Conservation (phyloP, 2,329 filamentous ascomycete species). For the Sphaceloma murrayae region DNA sequence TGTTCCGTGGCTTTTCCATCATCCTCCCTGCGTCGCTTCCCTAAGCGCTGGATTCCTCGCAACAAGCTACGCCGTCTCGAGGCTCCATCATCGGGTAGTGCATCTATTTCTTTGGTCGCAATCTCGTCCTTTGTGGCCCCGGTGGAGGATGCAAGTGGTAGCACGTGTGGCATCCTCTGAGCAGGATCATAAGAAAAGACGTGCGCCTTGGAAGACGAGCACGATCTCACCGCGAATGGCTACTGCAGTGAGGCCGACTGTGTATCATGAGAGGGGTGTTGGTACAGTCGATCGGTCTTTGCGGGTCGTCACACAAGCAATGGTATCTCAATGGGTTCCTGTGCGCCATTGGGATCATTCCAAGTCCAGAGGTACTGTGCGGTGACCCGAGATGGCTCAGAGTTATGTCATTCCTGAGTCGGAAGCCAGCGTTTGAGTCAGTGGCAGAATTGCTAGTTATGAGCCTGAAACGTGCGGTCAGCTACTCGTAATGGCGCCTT, state of each 20-base stretch:
- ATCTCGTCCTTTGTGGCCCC: not conserved
- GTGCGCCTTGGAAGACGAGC: not conserved
- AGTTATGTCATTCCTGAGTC: not conserved
- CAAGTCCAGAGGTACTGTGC: not conserved
- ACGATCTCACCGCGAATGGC: not conserved
- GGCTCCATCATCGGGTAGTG: not conserved
- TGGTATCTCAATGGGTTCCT: not conserved
- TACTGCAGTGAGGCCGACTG: not conserved
- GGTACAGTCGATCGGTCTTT: not conserved
- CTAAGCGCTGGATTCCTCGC: conserved; percentile 1
- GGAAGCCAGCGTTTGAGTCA: not conserved
- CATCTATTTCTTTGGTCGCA: not conserved
- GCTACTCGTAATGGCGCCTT: not conserved
- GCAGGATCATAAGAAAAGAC: not conserved
- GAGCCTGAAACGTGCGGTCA: not conserved
- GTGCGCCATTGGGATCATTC: not conserved
- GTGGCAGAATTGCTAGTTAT: no score
- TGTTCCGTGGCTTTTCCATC: not conserved
- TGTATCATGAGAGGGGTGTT: not conserved
- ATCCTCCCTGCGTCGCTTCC: conserved; percentile 6
- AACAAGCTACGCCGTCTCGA: not conserved
- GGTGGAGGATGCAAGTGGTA: conserved; percentile 6
- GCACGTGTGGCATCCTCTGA: conserved; percentile 13
- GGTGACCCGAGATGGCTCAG: not conserved
- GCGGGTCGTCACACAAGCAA: not conserved